These are phyloP conservation scores for Amylocystis lapponica DNA, from an alignment of 768 basidiomycete genomes.

Conservation along the genomic window DNA sequence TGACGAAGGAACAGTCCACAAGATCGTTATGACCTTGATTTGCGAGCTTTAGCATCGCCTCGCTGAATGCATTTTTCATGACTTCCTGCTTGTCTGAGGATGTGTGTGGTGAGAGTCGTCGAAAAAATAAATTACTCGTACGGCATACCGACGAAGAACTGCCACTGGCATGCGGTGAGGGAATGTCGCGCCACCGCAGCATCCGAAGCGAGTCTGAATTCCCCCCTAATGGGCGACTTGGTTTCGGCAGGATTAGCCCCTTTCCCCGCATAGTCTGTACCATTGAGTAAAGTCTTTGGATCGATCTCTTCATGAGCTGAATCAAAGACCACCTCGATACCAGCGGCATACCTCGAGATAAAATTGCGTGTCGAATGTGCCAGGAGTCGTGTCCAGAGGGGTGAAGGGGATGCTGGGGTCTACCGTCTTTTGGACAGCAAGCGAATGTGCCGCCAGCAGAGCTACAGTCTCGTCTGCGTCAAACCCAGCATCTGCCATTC, in stretches of 20 bases:
- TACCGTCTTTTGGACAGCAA: conserved; percentile 13
- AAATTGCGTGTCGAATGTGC: conserved; percentile 21
- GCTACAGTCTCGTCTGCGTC: conserved; percentile 12
- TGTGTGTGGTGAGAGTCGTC: not conserved
- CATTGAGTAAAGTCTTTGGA: conserved; percentile 10
- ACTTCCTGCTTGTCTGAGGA: not conserved
- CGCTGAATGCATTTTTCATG: not conserved
- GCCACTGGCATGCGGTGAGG: conserved; percentile 12
- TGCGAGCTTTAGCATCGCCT: conserved; percentile 8
- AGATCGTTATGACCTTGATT: conserved; percentile 4
- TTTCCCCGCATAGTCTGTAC: conserved; percentile 11
- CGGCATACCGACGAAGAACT: conserved; percentile 11
- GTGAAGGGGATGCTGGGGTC: conserved; percentile 9
- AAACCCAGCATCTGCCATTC: conserved; percentile 16
- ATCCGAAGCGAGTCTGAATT: conserved; percentile 18
- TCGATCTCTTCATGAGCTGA: conserved; percentile 5
- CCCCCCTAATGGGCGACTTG: conserved; percentile 7
- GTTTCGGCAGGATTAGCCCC: conserved; percentile 10
- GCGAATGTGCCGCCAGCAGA: conserved; percentile 17
- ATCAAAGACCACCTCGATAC: not conserved
- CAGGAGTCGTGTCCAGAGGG: conserved; percentile 22
- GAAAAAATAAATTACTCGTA: not conserved
- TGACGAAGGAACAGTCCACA: conserved; percentile 7
- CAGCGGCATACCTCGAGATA: conserved; percentile 16
- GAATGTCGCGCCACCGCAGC: conserved; percentile 11